A percentile compares a stretch with the other conserved stretches of the same genome.
Conservation (phyloP, 805 yeast genomes). For the Pichia scutulata region DNA sequence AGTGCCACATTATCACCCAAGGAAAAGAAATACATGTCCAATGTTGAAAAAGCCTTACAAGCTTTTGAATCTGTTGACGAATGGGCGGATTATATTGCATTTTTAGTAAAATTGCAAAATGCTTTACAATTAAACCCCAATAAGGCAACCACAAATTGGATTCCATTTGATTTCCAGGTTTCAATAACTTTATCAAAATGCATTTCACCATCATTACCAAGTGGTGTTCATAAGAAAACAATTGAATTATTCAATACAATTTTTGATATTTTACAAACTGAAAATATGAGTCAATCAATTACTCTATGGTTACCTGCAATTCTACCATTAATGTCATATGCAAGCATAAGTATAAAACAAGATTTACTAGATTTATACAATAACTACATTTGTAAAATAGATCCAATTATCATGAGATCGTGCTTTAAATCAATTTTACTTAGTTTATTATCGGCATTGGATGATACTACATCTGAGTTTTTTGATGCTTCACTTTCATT, state of each 20-base stretch:
- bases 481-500: conserved; percentile 54
- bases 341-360: conserved; percentile 83
- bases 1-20: conserved; percentile 37
- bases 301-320: conserved; percentile 86
- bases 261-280: conserved; percentile 54
- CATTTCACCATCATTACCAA: conserved; percentile 72
- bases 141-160: conserved; percentile 38
- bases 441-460: conserved; percentile 78
- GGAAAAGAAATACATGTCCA: conserved; percentile 61
- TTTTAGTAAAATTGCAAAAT: conserved; percentile 69
- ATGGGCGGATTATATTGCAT: conserved; percentile 98
- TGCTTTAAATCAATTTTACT: conserved; percentile 64
- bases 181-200: conserved; percentile 73
- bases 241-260: conserved; percentile 67
- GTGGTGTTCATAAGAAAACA: conserved; percentile 92
- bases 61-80: conserved; percentile 79
- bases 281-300: conserved; percentile 47
- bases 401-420: conserved; percentile 40
- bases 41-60: conserved; percentile 63
- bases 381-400: conserved; percentile 45
- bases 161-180: conserved; percentile 63
- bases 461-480: conserved; percentile 85
- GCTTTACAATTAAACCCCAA: conserved; percentile 47
- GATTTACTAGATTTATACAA: conserved; percentile 58
- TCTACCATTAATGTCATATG: conserved; percentile 81